These are phyloP conservation scores for Berberis vulgaris DNA, from an alignment of 164 flowering plant genomes.

Conservation along the genomic window DNA sequence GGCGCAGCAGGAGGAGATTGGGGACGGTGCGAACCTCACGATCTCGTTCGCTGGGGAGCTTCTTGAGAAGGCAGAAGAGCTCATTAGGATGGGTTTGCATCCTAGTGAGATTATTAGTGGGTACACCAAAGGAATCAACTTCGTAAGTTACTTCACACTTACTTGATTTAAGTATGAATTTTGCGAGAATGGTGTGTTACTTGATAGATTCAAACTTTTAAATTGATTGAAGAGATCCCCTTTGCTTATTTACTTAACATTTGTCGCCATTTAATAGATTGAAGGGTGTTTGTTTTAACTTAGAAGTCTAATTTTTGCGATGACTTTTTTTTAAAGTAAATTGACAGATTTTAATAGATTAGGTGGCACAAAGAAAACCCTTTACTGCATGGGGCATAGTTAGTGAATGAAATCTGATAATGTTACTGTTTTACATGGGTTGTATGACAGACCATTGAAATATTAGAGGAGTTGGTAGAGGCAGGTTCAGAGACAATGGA, in stretches of 20 bases:
- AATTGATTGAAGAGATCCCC: too few species aligned
- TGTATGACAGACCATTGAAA: constrained; percentile 42
- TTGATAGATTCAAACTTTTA: background rate
- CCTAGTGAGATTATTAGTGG: constrained; percentile 95
- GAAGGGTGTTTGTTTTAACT: too few species aligned
- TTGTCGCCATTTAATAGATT: too few species aligned
- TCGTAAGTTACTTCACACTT: constrained; percentile 31
- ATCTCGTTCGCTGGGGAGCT: constrained; percentile 94
- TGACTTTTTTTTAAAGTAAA: too few species aligned
- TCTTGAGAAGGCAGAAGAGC: constrained; percentile 84
- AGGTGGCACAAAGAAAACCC: too few species aligned
- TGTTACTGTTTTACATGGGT: background rate
- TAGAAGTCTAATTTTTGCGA: too few species aligned
- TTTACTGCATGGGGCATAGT: too few species aligned
- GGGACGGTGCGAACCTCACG: constrained; percentile 89
- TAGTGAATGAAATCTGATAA: too few species aligned
- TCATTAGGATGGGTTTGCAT: constrained; percentile 86
- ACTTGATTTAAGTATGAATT: background rate
- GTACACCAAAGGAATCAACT: constrained; percentile 61
- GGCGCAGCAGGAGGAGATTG: constrained; percentile 97
- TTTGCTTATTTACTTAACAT: too few species aligned
- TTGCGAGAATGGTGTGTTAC: background rate
- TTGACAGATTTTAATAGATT: too few species aligned
- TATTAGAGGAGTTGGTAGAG: constrained; percentile 74
- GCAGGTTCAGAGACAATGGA: constrained; percentile 79